Evolutionary conservation across 179 eudicot genomes (phyloP).

Genomic region (Beta macrorhiza): DNA sequence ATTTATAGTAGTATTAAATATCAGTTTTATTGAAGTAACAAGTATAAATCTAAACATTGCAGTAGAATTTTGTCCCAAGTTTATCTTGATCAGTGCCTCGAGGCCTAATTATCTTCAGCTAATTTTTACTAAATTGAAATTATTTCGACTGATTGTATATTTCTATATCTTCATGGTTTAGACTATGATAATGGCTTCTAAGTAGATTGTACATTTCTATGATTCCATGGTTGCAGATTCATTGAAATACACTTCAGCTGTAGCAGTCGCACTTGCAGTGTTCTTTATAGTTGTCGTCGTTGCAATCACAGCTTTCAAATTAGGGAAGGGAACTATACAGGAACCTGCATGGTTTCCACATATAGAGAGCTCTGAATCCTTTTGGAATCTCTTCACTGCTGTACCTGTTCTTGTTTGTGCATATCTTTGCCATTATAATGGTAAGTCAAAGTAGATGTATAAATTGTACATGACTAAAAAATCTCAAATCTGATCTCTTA

Average conservation of each 20-base stretch:
- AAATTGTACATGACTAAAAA: too few relatives aligned
- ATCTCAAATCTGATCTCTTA: background rate
- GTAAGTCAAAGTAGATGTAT: background rate
- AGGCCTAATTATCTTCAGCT: too few relatives aligned
- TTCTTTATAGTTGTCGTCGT: constrained; percentile 31
- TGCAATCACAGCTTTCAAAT: constrained; percentile 31
- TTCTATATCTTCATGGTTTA: too few relatives aligned
- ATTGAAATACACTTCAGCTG: constrained; percentile 32
- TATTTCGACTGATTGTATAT: too few relatives aligned
- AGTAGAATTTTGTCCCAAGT: too few relatives aligned
- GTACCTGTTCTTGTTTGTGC: constrained; percentile 37
- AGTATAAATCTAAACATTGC: too few relatives aligned
- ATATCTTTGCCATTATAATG: constrained; percentile 40
- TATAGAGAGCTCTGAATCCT: constrained; percentile 22
- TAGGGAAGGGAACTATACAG: constrained; percentile 26
- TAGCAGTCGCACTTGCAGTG: constrained; percentile 33
- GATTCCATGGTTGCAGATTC: constrained; percentile 31
- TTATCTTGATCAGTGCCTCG: too few relatives aligned
- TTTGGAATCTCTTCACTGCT: constrained; percentile 35
- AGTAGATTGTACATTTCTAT: background rate
- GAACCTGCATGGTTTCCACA: constrained; percentile 35
- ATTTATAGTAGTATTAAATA: background rate
- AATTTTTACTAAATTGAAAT: too few relatives aligned
- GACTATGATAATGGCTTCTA: background rate
- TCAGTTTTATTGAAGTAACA: too few relatives aligned